These are phyloP conservation scores for Daldinia vernicosa DNA, from an alignment of 495 filamentous ascomycete species.

Conservation along the genomic window DNA sequence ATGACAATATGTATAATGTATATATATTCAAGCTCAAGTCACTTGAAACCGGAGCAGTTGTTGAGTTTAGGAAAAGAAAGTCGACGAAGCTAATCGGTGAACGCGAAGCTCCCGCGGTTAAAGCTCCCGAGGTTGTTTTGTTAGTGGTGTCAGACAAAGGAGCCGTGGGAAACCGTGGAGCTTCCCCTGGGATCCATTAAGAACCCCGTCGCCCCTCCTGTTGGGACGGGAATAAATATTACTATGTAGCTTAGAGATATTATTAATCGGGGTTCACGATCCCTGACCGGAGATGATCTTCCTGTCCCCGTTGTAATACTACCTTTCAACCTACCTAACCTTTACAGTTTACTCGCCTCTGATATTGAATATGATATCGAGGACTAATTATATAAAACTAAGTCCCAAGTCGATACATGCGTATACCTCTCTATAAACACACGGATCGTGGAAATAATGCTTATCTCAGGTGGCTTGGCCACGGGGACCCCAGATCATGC, in stretches of 20 bases:
- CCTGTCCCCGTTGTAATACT: background rate
- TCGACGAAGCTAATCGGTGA: background rate
- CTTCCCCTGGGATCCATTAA: background rate
- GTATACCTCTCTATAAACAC: background rate
- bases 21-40: background rate
- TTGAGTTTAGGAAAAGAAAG: background rate
- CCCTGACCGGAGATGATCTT: constrained; percentile 2
- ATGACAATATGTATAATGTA: no score
- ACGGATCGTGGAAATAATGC: background rate
- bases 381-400: background rate
- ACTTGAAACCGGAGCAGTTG: background rate
- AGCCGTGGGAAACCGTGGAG: constrained; percentile 11
- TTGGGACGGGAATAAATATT: background rate
- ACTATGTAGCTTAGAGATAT: background rate
- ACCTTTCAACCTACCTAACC: background rate
- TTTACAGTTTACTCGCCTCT: background rate
- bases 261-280: constrained; percentile 4
- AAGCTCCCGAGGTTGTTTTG: constrained; percentile 9
- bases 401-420: background rate
- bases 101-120: constrained; percentile 1
- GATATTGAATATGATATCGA: background rate
- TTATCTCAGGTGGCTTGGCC: background rate
- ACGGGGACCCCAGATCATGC: background rate
- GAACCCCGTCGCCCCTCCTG: background rate
- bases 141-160: background rate